Base-by-base conservation (phyloP, 805 yeast genomes). In the Candida koratica region DNA sequence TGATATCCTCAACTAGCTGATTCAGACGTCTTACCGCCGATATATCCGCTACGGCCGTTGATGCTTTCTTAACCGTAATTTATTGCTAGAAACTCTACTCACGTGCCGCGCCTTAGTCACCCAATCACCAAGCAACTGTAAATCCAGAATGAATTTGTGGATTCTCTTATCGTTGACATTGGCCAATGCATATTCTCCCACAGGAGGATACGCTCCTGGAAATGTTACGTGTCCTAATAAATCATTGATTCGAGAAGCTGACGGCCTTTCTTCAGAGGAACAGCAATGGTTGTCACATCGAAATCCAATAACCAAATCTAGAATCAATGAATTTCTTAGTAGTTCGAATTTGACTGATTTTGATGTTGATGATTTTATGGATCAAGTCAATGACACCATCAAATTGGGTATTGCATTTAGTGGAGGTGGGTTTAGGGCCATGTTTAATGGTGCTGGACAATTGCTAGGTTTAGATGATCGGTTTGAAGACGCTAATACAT, bases 401-500 rank as follows among this genome's bases (percentile, higher is more conserved):
- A 50, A 51, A 19, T 56, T 63, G 12, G 69, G 67, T 8, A 15
- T 62, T 13, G 61, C 68, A 1, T 61, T 62, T 27, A 49, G 58
- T 17, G 67, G 67, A 5, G 96, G 96, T 53, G 96, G 96, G 3
- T 87, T 84, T 57, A 72, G 96, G 43, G 94, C 96, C 22, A 84
- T 87, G 89, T 68, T 81, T 70, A 36, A 45, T 41, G 96, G 95
- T 1, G 96, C 95, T 8, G 96, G 96, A 26, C 79, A 82, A 56
- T 61, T 88, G 20, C 63, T 89, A 1, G 95, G 90, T 0, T 59
- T 84, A 38, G 96, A 87, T 57, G 77, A 78, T 51, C 65, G 95
- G 48, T 79, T 87, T 4, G 59, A 51, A 6, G 73, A 70, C 38
- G 65, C 77, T 4, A 61, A 61, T 17, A 65, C 69, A 4, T 53